These are phyloP conservation scores for Cladosporium oxysporum DNA, from an alignment of 2,329 filamentous ascomycete species.

Conservation along the genomic window DNA sequence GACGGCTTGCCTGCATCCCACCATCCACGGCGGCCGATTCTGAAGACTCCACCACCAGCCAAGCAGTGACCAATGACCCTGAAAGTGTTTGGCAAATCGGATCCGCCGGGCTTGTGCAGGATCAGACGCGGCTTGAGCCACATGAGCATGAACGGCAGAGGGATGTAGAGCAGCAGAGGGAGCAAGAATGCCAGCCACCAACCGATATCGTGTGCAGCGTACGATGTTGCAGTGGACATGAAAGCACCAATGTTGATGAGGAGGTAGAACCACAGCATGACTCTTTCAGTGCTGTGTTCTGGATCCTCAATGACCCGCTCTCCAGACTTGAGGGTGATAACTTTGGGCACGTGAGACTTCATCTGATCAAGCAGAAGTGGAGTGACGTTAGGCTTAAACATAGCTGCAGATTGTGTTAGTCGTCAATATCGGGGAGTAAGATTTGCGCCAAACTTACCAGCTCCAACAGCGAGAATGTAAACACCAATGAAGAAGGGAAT, in stretches of 20 bases:
- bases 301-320: constrained; percentile 51
- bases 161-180: constrained; percentile 62
- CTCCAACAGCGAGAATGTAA: constrained; percentile 55
- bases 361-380: constrained; percentile 51
- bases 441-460: constrained; percentile 73
- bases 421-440: constrained; percentile 50
- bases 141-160: constrained; percentile 38
- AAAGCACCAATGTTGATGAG: constrained; percentile 74
- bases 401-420: constrained; percentile 61
- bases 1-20: constrained; percentile 30
- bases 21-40: constrained; percentile 25
- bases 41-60: constrained; percentile 22
- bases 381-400: constrained; percentile 76
- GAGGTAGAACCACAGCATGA: constrained; percentile 65
- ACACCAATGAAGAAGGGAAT: constrained; percentile 61
- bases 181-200: constrained; percentile 66
- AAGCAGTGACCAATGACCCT: constrained; percentile 22
- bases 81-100: constrained; percentile 16
- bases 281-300: constrained; percentile 47
- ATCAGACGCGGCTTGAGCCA: constrained; percentile 17
- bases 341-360: constrained; percentile 39
- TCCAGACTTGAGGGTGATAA: constrained; percentile 38
- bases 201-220: constrained; percentile 64
- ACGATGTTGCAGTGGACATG: constrained; percentile 65
- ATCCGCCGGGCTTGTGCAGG: constrained; percentile 14